A percentile compares a stretch with the other conserved stretches of the same genome.
phyloP scores from a whole-genome alignment of 768 basidiomycete genomes.

The Trametes punicea region DNA sequence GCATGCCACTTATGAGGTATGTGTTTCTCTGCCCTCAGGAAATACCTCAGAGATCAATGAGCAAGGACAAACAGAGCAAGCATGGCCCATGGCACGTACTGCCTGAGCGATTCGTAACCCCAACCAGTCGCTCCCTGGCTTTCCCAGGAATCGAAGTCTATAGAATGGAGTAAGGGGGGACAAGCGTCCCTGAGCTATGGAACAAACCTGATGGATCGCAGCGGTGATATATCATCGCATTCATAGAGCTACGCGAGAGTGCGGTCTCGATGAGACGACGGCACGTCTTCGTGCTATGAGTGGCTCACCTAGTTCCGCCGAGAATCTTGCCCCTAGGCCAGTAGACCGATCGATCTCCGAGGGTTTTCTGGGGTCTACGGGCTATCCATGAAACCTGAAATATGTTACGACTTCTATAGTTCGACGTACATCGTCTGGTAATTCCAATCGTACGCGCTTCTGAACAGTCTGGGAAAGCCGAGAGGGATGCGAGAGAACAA shows the following conservation, averaged over 20 bases:
- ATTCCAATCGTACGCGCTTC: constrained; percentile 42
- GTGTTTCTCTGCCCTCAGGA: constrained; percentile 22
- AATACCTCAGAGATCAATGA: too few species aligned
- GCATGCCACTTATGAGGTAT: background rate
- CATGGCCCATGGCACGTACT: too few species aligned
- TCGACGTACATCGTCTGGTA: constrained; percentile 14
- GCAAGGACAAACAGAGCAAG: too few species aligned
- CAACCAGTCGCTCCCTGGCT: constrained; percentile 23
- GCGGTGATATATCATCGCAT: constrained; percentile 27
- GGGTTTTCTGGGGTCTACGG: constrained; percentile 19
- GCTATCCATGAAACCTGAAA: too few species aligned
- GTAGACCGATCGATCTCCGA: constrained; percentile 18
- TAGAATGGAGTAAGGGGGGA: background rate
- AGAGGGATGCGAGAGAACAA: constrained; percentile 20
- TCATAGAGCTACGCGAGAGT: constrained; percentile 18
- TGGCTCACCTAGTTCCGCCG: constrained; percentile 26
- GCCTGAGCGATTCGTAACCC: constrained; percentile 22
- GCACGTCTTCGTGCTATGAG: too few species aligned
- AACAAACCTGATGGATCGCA: constrained; percentile 23
- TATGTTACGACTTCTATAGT: background rate
- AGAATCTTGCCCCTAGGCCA: constrained; percentile 28
- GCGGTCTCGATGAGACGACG: too few species aligned
- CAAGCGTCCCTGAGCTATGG: too few species aligned
- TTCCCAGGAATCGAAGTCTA: constrained; percentile 27
- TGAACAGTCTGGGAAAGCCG: constrained; percentile 35